phyloP scores from a whole-genome alignment of 169 alveolate genomes.

The Plasmodium adleri region DNA sequence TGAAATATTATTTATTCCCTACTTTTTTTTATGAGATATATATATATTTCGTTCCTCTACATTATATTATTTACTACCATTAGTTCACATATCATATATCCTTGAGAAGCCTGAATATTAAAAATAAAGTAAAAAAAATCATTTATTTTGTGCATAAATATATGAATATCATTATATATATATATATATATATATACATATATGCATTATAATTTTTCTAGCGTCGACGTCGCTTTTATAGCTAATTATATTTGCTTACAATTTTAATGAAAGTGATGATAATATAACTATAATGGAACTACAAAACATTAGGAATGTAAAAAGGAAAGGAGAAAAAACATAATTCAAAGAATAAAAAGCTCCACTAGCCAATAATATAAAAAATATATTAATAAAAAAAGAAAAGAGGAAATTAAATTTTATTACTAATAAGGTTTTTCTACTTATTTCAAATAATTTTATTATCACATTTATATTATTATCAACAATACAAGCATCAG shows the following conservation, averaged over 20 bases:
- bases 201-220: conserved; percentile 2
- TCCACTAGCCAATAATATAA: conserved; percentile 75
- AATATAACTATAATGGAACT: conserved; percentile 62
- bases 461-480: conserved; percentile 60
- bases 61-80: too few species aligned
- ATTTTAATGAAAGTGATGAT: conserved; percentile 57
- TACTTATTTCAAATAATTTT: conserved; percentile 65
- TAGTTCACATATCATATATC: conserved; percentile 6
- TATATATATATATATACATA: not conserved
- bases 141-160: not conserved
- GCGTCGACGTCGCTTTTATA: not conserved
- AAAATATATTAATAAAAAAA: conserved; percentile 60
- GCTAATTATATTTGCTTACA: conserved; percentile 20
- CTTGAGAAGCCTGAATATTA: conserved; percentile 31
- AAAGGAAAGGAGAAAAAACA: conserved; percentile 62
- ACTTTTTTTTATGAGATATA: too few species aligned
- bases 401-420: conserved; percentile 71
- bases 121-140: not conserved
- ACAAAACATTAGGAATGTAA: conserved; percentile 72
- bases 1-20: too few species aligned
- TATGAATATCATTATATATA: not conserved
- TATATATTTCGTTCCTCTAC: too few species aligned
- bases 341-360: conserved; percentile 60
- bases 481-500: conserved; percentile 74
- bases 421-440: conserved; percentile 60